Base-by-base conservation (phyloP, 1,139 yeast species). In the Pichia norvegensis region DNA sequence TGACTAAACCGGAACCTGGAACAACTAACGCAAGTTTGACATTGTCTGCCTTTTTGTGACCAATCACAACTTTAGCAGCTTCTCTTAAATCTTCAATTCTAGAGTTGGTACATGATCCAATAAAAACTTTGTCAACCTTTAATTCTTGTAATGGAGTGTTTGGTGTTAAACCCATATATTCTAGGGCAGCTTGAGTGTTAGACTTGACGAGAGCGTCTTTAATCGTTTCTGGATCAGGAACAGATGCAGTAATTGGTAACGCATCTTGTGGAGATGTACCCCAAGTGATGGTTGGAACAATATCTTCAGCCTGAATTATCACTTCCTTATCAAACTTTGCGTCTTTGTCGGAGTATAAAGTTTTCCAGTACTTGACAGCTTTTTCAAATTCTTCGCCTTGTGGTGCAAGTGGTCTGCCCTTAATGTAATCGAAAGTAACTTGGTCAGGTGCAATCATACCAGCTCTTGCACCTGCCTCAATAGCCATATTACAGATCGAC, bases 201-300 rank as follows among this genome's bases (percentile, higher is more conserved):
- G 84, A 74, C 62, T 78, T 81, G 64, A 78, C 79, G 62, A 81
- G 80, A 49, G 94, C 88, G 64, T 90, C 96, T 20, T 68, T 55
- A 16, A 78, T 78, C 47, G 69, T 73, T 14, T 79, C 66, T 51
- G 98, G 98, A 64, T 92, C 95, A 42, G 98, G 98, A 36, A 90
- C 95, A 23, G 67, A 61, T 25, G 86, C 95, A 25, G 92, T 82
- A 61, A 92, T 90, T 54, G 98, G 97, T 55, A 92, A 73, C 40
- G 97, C 97, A 64, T 92, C 98, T 69, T 92, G 97, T 36, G 98
- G 98, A 59, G 97, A 90, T 55, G 94, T 92, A 72, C 98, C 98
- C 98, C 98, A 92, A 19, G 98, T 92, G 51, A 92, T 88, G 29
- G 98, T 92, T 54, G 98, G 98, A 43, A 84, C 80, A 52, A 92